Evolutionary conservation across 345 rosid species (phyloP).

Genomic region (Lagerstroemia speciosa): DNA sequence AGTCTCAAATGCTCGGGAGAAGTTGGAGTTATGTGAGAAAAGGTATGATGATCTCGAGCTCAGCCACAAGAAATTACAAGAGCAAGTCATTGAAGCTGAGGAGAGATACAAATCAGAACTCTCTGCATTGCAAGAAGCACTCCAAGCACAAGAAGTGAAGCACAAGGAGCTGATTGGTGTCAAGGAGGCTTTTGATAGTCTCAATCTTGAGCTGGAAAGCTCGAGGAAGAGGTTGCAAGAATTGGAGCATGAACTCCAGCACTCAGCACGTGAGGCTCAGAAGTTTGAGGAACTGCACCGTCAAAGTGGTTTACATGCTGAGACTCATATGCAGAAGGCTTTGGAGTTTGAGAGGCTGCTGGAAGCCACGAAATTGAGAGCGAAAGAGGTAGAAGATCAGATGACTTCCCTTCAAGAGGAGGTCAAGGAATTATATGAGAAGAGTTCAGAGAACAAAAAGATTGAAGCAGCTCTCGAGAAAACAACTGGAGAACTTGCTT

Average conservation of each 20-base stretch:
- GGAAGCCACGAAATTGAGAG: slow-evolving; percentile 42
- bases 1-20: slow-evolving; percentile 40
- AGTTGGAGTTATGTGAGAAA: slow-evolving; percentile 48
- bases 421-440: slow-evolving; percentile 50
- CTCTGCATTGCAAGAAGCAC: slow-evolving; percentile 47
- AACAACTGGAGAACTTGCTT: slow-evolving; percentile 48
- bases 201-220: slow-evolving; percentile 54
- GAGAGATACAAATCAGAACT: slow-evolving; percentile 52
- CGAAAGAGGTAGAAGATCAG: slow-evolving; percentile 59
- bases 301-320: slow-evolving; percentile 66
- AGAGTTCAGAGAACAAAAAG: slow-evolving; percentile 56
- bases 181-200: slow-evolving; percentile 62
- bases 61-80: slow-evolving; percentile 53
- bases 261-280: slow-evolving; percentile 49
- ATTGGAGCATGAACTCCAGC: slow-evolving; percentile 53
- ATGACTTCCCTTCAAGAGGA: slow-evolving; percentile 56
- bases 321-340: slow-evolving; percentile 65
- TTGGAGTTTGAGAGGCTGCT: slow-evolving; percentile 68
- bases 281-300: slow-evolving; percentile 80
- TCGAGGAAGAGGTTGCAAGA: slow-evolving; percentile 57
- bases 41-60: slow-evolving; percentile 56
- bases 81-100: slow-evolving; percentile 54
- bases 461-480: slow-evolving; percentile 62
- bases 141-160: slow-evolving; percentile 62
- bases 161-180: slow-evolving; percentile 62